Evolutionary conservation across 75 land plant species (phyloP), one percentile per base, ranked within the genome.

Genomic region (Cupressus sempervirens): DNA sequence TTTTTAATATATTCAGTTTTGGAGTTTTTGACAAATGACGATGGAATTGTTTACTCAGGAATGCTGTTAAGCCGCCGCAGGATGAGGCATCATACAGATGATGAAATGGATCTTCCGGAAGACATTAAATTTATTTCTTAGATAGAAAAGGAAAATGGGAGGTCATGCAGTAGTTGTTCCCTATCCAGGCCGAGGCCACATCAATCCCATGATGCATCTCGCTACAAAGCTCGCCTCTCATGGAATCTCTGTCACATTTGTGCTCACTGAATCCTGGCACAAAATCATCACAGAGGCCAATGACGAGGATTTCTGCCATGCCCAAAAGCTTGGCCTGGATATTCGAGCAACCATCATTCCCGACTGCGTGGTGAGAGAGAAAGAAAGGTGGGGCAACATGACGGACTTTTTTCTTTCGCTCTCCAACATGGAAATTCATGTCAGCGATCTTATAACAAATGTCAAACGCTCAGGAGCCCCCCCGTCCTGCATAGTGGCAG

Each of bases 171-270:
- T 82, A 6, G 67, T 82, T 1, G 20, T 82, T 5, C 83, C 83
- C 1, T 82, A 82, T 36, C 83, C 83, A 29, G 10, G 13, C 10
- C 83, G 53, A 20, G 83, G 83, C 45, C 83, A 82, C 83, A 82
- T 82, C 18, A 82, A 35, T 82, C 83, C 83, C 16, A 45, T 82
- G 50, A 82, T 82, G 83, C 83, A 82, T 65, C 45, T 82, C 83
- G 32, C 83, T 4, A 74, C 3, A 36, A 74, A 74, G 76, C 41
- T 74, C 40, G 41, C 76, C 0, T 74, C 76, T 7, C 15, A 74
- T 4, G 76, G 40, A 15, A 16, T 74, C 40, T 34, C 38, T 14
- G 40, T 36, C 7, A 74, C 76, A 3, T 74, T 74, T 5, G 38
- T 74, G 15, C 16, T 16, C 7, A 74, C 76, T 26, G 67, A 62